phyloP scores from a whole-genome alignment of 106 monocot genomes.

The Alisma plantagoaquatica region DNA sequence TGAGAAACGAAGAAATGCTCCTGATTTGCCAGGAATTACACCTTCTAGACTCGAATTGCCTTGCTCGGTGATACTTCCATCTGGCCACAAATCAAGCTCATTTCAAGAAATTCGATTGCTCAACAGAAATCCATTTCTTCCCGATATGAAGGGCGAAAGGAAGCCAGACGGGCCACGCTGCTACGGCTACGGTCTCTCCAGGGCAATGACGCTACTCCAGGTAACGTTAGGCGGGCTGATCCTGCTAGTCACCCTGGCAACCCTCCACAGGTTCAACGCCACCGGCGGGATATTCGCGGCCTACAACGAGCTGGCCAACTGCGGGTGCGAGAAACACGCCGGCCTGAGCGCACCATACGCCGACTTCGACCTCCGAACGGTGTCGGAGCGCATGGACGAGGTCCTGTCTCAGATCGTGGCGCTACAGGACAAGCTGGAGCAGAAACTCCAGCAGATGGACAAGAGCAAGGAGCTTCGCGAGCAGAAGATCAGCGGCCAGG shows the following conservation, averaged over 20 bases:
- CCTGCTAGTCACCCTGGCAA: slow-evolving; percentile 38
- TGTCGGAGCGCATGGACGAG: slow-evolving; percentile 61
- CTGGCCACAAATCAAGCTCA: too few relatives aligned
- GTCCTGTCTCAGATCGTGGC: slow-evolving; percentile 31
- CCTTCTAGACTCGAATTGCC: too few relatives aligned
- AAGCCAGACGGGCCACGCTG: slow-evolving; percentile 27
- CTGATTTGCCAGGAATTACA: too few relatives aligned
- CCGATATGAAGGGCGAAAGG: too few relatives aligned
- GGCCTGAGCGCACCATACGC: slow-evolving; percentile 29
- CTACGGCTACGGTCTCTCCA: slow-evolving; percentile 19
- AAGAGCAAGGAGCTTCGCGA: slow-evolving; percentile 13
- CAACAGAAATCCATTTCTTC: too few relatives aligned
- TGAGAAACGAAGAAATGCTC: too few relatives aligned
- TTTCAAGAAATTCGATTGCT: too few relatives aligned
- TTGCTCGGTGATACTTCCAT: too few relatives aligned
- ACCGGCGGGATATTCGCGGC: slow-evolving; percentile 9
- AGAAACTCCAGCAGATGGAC: slow-evolving; percentile 28
- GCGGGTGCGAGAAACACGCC: slow-evolving; percentile 6
- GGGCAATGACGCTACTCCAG: slow-evolving; percentile 32
- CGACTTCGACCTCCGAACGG: slow-evolving; percentile 49
- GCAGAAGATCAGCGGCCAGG: slow-evolving; percentile 25
- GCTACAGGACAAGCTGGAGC: slow-evolving; percentile 72
- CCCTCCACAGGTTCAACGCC: slow-evolving; percentile 50
- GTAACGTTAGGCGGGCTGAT: slow-evolving; percentile 40
- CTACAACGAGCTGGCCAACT: slow-evolving; percentile 5